A percentile compares a stretch with the other conserved stretches of the same genome.
Conservation (phyloP, 257 asterid species). For the Handroanthus guayacan region DNA sequence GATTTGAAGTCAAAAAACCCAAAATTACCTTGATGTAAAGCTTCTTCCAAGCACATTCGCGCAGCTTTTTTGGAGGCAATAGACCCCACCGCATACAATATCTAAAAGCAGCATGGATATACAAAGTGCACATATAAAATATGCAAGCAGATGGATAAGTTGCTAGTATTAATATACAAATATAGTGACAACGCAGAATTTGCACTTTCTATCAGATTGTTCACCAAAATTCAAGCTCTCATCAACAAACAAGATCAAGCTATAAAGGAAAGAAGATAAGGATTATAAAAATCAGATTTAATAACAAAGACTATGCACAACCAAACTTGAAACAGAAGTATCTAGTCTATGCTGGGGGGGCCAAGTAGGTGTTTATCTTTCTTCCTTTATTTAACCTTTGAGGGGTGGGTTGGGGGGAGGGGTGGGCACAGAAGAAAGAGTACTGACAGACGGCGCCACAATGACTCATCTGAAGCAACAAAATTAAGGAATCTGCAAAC, state of each 20-base stretch:
- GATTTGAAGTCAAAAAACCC: background rate
- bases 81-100: constrained; percentile 95
- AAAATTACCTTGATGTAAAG: constrained; percentile 45
- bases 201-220: background rate
- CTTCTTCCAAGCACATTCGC: constrained; percentile 95
- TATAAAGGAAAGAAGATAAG: background rate
- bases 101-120: constrained; percentile 37
- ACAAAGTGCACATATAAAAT: background rate
- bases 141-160: background rate
- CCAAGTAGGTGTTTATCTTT: constrained; percentile 4
- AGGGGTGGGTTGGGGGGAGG: constrained; percentile 5
- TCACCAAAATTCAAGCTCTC: background rate
- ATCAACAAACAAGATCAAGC: background rate
- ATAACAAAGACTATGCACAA: constrained; percentile 1
- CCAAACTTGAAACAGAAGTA: constrained; percentile 4
- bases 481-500: constrained; percentile 72
- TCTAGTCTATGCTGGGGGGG: background rate
- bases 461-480: constrained; percentile 82
- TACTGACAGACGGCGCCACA: constrained; percentile 93
- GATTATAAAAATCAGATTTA: background rate
- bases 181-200: background rate
- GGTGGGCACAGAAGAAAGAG: constrained; percentile 11
- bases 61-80: constrained; percentile 68
- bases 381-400: constrained; percentile 4
- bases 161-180: too few relatives aligned